Evolutionary conservation across 228 moss, liverwort and hornwort species (phyloP), one percentile per base, ranked within the genome.

Genomic region (Sphagnum fallax): DNA sequence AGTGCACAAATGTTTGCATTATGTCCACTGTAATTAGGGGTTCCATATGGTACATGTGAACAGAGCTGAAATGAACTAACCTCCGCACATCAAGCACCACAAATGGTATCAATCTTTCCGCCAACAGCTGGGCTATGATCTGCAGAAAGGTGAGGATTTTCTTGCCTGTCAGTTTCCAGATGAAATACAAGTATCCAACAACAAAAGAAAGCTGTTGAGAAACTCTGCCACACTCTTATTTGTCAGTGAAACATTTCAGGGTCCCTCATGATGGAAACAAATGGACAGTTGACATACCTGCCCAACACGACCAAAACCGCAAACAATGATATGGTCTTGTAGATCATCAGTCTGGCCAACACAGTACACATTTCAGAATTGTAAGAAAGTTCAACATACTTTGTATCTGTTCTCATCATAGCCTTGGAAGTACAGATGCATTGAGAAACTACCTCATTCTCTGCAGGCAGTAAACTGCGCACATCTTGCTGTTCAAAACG

Each of bases 401-500:
- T 13, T 6, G 52, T 16, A 16, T 60, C 55, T 55, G 8, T 55
- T 8, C 55, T 55, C 12, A 12, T 12, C 55, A 55, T 55, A 55
- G 55, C 55, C 55, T 55, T 55, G 55, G 8, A 12, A 12, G 9
- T 12, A 55, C 12, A 55, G 55, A 55, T 12, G 9, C 55, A 8
- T 8, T 4, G 55, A 65, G 53, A 69, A 60, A 52, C 48, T 82
- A 98, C 97, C 97, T 98, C 97, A 81, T 71, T 93, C 74, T 98
- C 97, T 62, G 88, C 93, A 58, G 97, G 97, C 68, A 93, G 78
- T 55, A 98, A 65, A 65, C 93, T 93, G 55, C 93, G 88, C 71
- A 98, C 88, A 72, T 98, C 97, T 91, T 93, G 93, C 67, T 98
- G 97, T 81, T 98, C 97, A 74, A 98, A 98, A 16, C 90, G 88